Evolutionary conservation across 805 yeast species (phyloP), one percentile per base, ranked within the genome.

Genomic region (Cyberlindnera misumaiensis): DNA sequence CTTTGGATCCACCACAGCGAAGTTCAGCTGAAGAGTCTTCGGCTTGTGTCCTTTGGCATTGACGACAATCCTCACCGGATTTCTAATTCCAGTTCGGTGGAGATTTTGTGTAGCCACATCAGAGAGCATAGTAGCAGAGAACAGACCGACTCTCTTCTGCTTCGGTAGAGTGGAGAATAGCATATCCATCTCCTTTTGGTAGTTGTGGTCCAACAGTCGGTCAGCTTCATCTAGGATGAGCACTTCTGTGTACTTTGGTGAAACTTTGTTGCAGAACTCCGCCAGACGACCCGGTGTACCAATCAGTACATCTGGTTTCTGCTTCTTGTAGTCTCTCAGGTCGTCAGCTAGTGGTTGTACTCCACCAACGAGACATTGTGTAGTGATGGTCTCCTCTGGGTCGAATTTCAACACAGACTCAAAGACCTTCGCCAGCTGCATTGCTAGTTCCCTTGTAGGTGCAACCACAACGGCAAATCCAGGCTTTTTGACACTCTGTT

Each of bases 141-240:
- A 90, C 14, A 90, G 65, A 1, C 97, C 98, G 0, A 95, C 87
- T 53, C 98, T 72, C 52, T 95, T 77, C 62, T 90, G 98, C 48
- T 85, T 82, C 0, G 98, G 98, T 22, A 93, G 63, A 32, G 71
- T 57, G 26, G 74, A 68, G 29, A 90, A 64, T 22, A 90, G 85
- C 24, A 70, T 65, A 31, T 79, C 75, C 31, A 85, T 76, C 32
- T 87, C 88, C 30, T 65, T 67, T 20, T 73, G 75, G 55, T 88
- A 87, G 29, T 88, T 83, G 20, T 78, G 58, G 55, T 89, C 97
- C 26, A 90, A 65, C 27, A 90, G 67, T 48, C 87, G 75, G 53
- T 93, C 98, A 6, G 97, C 97, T 61, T 93, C 97, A 59, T 93
- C 98, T 30, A 93, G 58, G 4, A 93, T 79, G 11, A 85, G 70